Base-by-base conservation (phyloP, 1,284 basidiomycete genomes). In the Malassezia furfur region DNA sequence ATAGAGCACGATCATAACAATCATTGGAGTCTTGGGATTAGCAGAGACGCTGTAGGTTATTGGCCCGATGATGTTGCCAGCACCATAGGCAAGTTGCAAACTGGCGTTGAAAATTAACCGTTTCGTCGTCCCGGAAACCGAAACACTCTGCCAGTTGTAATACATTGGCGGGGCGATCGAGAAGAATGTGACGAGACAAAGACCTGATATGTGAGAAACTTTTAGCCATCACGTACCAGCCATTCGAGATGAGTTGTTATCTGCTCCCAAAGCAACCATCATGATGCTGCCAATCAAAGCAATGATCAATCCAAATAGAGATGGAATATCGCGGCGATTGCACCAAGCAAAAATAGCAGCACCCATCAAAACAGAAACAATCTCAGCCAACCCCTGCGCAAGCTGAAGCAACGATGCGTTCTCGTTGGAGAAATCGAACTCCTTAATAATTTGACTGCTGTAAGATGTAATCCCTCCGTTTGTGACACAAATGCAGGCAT, bases 361-460 rank as follows among this genome's bases (percentile, higher is more conserved):
- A n/a, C 59, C 63, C n/a, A 65, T 39, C 39, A 59, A 56, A 25
- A 72, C 63, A 1, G 63, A 54, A 11, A 68, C 60, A 5, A 65
- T 57, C 36, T 69, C 66, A 36, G 62, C 54, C 3, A 52, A 57
- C 19, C 71, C 71, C 1, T 67, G 63, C 1, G 64, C 57, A 63
- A 72, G 67, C 25, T 65, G 64, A 11, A 75, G 53, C 2, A 75
- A 59, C 8, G 72, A 64, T 5, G 67, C 65, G 17, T 64, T 61
- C 44, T 64, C 60, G 4, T 25, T 56, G 39, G 60, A 48, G 50
- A 67, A 74, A 22, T 69, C 67, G 45, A 75, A 67, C 3, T 62
- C 49, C 36, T 54, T 48, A 43, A 75, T 73, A 52, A 76, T 73
- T 28, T 61, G 62, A 8, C 57, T 60, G 4, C 66, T 65, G 38